A percentile compares a stretch with the other conserved stretches of the same genome.
These are phyloP conservation scores for Rubus idaeus DNA, from an alignment of 306 rosid genomes.

Conservation along the genomic window DNA sequence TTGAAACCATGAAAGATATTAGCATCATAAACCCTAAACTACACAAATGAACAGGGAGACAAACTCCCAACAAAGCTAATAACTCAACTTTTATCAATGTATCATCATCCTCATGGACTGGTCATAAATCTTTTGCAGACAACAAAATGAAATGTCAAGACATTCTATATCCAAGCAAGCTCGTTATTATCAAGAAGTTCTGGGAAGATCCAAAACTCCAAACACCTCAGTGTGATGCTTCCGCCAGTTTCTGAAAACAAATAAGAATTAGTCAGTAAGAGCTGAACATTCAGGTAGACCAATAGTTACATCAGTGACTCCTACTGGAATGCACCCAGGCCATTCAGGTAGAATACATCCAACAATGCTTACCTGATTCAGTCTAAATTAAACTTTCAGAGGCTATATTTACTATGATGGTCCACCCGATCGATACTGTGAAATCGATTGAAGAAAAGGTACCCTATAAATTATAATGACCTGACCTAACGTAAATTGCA, in stretches of 20 bases:
- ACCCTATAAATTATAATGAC: background rate
- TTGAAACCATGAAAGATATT: no score
- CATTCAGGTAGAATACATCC: background rate
- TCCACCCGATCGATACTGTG: background rate
- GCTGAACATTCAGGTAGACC: conserved; percentile 8
- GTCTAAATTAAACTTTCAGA: background rate
- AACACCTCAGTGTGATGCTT: conserved; percentile 51
- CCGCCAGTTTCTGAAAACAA: conserved; percentile 59
- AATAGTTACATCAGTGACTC: background rate
- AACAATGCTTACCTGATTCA: background rate
- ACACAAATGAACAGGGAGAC: conserved; percentile 9
- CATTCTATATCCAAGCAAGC: conserved; percentile 35
- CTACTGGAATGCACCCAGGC: background rate
- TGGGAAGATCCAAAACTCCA: conserved; percentile 23
- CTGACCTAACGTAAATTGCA: background rate
- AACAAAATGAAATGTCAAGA: conserved; percentile 29
- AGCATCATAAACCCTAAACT: no score
- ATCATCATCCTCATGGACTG: conserved; percentile 24
- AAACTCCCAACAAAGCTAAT: conserved; percentile 26
- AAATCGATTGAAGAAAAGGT: background rate
- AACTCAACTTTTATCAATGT: conserved; percentile 31
- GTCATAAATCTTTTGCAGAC: conserved; percentile 36
- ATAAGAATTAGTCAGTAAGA: conserved; percentile 25
- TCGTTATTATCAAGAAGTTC: conserved; percentile 50
- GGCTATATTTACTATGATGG: background rate